Percentiles rank a stretch among this genome's conserved stretches.
These are phyloP conservation scores for Corymbia maculata DNA, from an alignment of 345 rosid species.

Conservation along the genomic window DNA sequence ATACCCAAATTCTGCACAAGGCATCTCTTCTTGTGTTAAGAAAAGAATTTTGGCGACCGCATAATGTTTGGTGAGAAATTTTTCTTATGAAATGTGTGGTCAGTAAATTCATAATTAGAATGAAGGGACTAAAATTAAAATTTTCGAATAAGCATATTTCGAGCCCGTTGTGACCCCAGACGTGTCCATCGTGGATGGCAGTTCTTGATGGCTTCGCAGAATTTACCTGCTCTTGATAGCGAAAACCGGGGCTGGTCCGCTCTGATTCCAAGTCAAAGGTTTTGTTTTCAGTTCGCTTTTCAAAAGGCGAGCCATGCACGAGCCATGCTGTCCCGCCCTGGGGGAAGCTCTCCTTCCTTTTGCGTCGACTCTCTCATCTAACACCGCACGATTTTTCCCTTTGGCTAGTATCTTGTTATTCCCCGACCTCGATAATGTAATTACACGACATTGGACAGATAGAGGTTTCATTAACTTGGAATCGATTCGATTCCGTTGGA, in stretches of 20 bases:
- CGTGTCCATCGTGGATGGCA: too few relatives aligned
- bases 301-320: conserved; percentile 12
- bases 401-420: too few relatives aligned
- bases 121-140: too few relatives aligned
- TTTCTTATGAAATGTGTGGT: neutral
- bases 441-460: too few relatives aligned
- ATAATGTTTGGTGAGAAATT: neutral
- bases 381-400: too few relatives aligned
- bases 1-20: neutral
- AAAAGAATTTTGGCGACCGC: neutral
- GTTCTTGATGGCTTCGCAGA: too few relatives aligned
- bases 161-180: neutral
- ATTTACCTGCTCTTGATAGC: neutral
- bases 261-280: neutral
- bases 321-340: conserved; percentile 12
- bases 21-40: neutral
- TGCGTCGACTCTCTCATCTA: neutral
- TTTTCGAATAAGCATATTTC: neutral
- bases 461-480: too few relatives aligned
- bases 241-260: neutral
- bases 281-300: too few relatives aligned
- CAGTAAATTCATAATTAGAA: too few relatives aligned
- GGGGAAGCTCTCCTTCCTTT: neutral
- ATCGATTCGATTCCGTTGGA: too few relatives aligned
- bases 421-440: too few relatives aligned